Percentiles rank a stretch among this genome's conserved stretches.
phyloP scores from a whole-genome alignment of 225 moss, liverwort and hornwort genomes.

The Bryoerythrophyllum caledonicum region DNA sequence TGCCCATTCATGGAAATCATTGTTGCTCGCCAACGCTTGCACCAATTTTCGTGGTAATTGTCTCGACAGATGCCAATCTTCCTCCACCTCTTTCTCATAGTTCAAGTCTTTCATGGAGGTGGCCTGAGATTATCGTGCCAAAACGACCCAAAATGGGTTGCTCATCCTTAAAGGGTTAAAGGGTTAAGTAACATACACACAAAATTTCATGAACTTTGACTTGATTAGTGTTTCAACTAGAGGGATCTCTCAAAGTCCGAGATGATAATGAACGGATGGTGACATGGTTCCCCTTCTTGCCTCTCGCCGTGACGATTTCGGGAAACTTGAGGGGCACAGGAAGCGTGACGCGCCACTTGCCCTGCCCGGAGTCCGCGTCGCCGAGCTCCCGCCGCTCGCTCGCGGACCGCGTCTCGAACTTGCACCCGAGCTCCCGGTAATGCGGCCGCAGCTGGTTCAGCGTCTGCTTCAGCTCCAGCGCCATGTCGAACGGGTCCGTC shows the following conservation, averaged over 20 bases:
- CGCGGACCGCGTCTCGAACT: slow-evolving; percentile 48
- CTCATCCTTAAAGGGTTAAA: no score
- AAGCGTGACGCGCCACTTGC: slow-evolving; percentile 76
- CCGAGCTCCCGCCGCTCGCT: slow-evolving; percentile 50
- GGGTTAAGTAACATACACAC: no score
- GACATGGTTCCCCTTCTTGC: slow-evolving; percentile 27
- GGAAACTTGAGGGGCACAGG: slow-evolving; percentile 86
- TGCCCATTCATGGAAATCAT: no score
- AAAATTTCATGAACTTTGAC: neutral
- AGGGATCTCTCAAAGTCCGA: no score
- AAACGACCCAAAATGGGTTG: no score
- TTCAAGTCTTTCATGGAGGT: no score
- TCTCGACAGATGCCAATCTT: no score
- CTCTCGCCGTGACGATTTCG: slow-evolving; percentile 45
- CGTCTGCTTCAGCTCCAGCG: slow-evolving; percentile 71
- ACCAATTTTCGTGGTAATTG: no score
- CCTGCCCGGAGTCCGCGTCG: slow-evolving; percentile 40
- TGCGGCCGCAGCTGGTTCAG: slow-evolving; percentile 63
- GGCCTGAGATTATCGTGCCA: no score
- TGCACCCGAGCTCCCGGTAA: slow-evolving; percentile 84
- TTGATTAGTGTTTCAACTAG: no score
- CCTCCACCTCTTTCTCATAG: no score
- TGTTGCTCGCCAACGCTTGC: no score
- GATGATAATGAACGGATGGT: neutral
- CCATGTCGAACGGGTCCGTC: slow-evolving; percentile 86